Evolutionary conservation across 1,139 yeast genomes (phyloP).

Genomic region (Starmera stellimalicola): DNA sequence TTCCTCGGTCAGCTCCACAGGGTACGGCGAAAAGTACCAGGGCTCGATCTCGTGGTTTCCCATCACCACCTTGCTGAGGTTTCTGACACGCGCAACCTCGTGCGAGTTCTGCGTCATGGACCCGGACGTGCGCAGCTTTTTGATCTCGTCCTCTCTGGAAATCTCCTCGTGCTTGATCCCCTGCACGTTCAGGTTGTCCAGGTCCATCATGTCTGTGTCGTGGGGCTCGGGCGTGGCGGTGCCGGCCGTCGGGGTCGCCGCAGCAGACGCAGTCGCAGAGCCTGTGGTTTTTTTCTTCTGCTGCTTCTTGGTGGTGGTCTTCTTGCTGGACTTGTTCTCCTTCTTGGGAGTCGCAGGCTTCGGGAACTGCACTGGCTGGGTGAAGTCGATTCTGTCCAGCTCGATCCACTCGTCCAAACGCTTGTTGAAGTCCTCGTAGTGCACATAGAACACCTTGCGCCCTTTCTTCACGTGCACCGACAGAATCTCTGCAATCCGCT

Average conservation of each 20-base stretch:
- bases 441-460: constrained; percentile 78
- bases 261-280: constrained; percentile 11
- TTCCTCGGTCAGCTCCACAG: constrained; percentile 85
- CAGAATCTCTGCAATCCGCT: constrained; percentile 75
- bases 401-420: constrained; percentile 92
- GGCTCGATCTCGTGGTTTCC: constrained; percentile 95
- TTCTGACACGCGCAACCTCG: constrained; percentile 88
- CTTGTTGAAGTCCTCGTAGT: constrained; percentile 88
- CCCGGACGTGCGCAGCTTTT: constrained; percentile 84
- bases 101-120: constrained; percentile 90
- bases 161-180: constrained; percentile 64
- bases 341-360: constrained; percentile 42
- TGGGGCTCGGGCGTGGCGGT: constrained; percentile 15
- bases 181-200: constrained; percentile 79
- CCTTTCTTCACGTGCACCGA: constrained; percentile 73
- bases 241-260: constrained; percentile 7
- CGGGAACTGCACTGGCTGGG: constrained; percentile 62
- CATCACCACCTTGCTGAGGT: constrained; percentile 64
- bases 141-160: constrained; percentile 84
- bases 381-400: constrained; percentile 59
- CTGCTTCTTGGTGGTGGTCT: constrained; percentile 21
- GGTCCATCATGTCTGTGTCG: constrained; percentile 67
- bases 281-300: constrained; percentile 16
- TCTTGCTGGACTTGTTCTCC: constrained; percentile 22
- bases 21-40: constrained; percentile 98